Evolutionary conservation across 495 filamentous ascomycete genomes (phyloP).

Genomic region (Stereocaulon alpinum): DNA sequence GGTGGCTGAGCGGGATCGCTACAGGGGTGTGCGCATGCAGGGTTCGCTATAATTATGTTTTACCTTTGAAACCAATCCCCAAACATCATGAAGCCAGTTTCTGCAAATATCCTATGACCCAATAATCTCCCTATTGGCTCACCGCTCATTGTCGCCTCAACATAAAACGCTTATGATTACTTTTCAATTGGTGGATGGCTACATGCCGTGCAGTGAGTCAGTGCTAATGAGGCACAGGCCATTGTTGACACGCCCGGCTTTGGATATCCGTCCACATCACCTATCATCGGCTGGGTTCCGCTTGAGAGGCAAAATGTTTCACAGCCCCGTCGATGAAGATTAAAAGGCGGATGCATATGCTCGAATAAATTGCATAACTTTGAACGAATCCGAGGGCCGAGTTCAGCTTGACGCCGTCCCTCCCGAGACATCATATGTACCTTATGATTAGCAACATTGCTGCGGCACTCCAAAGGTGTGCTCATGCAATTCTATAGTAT

Average conservation of each 20-base stretch:
- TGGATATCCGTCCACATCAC: not conserved
- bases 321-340: not conserved
- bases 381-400: too few relatives aligned
- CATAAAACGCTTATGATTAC: conserved; percentile 6
- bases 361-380: too few relatives aligned
- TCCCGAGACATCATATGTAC: not conserved
- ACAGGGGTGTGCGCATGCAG: conserved; percentile 1
- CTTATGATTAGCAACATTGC: not conserved
- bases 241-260: conserved; percentile 4
- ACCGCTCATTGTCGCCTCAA: conserved; percentile 10
- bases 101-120: not conserved
- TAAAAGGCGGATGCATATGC: too few relatives aligned
- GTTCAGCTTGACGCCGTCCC: not conserved
- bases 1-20: conserved; percentile 11
- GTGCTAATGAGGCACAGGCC: conserved; percentile 2
- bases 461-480: not conserved
- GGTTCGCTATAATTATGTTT: conserved; percentile 13
- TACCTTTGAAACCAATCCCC: not conserved
- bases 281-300: not conserved
- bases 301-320: conserved; percentile 1
- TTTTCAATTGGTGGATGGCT: not conserved
- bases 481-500: not conserved
- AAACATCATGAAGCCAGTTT: not conserved
- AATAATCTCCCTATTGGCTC: not conserved
- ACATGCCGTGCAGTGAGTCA: not conserved